Evolutionary conservation across 2,329 filamentous ascomycete genomes (phyloP), one percentile per base, ranked within the genome.

Genomic region (Diaporthe citrichinensis): DNA sequence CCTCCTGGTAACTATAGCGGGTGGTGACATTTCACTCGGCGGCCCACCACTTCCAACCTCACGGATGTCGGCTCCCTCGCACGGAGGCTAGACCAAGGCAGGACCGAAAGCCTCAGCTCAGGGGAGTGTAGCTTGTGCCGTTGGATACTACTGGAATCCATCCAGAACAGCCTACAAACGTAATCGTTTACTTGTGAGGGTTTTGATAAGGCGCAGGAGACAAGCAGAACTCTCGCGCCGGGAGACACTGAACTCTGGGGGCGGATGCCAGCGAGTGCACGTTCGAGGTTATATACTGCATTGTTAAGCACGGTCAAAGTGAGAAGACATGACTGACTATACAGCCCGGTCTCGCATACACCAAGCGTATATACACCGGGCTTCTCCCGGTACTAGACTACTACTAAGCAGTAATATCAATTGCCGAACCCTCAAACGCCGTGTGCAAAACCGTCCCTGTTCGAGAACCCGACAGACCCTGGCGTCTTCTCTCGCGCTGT

Each of bases 381-480:
- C 28, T 23, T 31, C 10, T 23, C 46, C 31, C 65, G n/a, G n/a
- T 25, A 41, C 31, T 14, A 15, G 28, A 46, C 61, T 69, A 31
- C 61, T 55, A 55, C 49, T 39, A 23, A 69, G n/a, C 25, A 41
- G 15, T 7, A n/a, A 15, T n/a, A 41, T 25, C 34, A 69, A 20
- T 23, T 20, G 34, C 65, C 31, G 10, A 36, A 31, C 36, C 65
- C 65, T 41, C 46, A 55, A 69, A 69, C 65, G 65, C 65, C 49
- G 31, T 69, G n/a, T 55, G n/a, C 49, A 55, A 41, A 55, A 31
- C 46, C 9, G 31, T 14, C 31, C 65, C n/a, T 23, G 46, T 25
- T 68, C 31, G 34, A 28, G 3, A 14, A 36, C 34, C 46, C 46
- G 17, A n/a, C 20, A 41, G n/a, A 41, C 36, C n/a, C 65, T 14